Evolutionary conservation across 129 eudicot species (phyloP).

Genomic region (carrot (Daucus carota)): DNA sequence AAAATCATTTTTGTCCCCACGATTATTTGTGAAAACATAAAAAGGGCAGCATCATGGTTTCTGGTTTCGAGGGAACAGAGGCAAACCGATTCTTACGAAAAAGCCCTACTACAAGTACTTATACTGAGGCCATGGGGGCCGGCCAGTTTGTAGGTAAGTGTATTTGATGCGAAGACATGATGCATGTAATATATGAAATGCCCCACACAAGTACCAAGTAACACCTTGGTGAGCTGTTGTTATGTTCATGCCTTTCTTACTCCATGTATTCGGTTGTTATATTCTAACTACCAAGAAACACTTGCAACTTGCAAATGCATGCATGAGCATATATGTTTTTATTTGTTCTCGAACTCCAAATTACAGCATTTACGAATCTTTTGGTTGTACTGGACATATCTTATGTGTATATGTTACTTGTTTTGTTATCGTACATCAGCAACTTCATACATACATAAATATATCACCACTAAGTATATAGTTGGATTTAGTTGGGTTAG

Average conservation of each 20-base stretch:
- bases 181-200: not conserved
- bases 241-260: not conserved
- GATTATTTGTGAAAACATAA: too few relatives aligned
- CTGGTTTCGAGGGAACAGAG: not conserved
- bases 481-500: too few relatives aligned
- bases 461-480: too few relatives aligned
- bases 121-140: not conserved
- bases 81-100: not conserved
- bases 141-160: not conserved
- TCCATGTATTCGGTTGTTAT: not conserved
- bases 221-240: not conserved
- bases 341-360: too few relatives aligned
- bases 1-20: too few relatives aligned
- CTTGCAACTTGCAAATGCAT: not conserved
- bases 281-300: not conserved
- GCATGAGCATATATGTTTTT: too few relatives aligned
- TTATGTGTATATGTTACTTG: too few relatives aligned
- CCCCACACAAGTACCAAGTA: not conserved
- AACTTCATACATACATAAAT: too few relatives aligned
- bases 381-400: too few relatives aligned
- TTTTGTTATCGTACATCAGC: too few relatives aligned
- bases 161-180: not conserved
- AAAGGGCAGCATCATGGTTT: not conserved
- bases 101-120: too few relatives aligned
- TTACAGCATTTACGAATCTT: too few relatives aligned